These are phyloP conservation scores for Mortierella sp. DNA, from an alignment of 371 early-diverging fungal species.

Conservation along the genomic window DNA sequence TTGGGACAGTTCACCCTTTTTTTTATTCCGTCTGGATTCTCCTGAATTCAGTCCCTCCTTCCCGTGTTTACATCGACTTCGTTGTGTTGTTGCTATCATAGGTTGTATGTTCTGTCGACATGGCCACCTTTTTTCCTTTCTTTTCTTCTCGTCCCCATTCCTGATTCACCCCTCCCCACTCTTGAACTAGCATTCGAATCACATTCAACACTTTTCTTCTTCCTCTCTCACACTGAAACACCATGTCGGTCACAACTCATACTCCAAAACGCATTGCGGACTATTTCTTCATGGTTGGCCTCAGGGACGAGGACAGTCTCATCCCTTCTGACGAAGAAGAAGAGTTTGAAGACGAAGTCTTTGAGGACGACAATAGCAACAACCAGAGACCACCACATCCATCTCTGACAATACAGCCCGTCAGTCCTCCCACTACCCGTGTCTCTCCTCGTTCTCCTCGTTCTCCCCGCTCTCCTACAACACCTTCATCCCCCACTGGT, in stretches of 20 bases:
- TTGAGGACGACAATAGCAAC: neutral
- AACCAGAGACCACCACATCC: neutral
- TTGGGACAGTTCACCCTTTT: conserved; percentile 16
- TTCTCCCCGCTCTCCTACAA: neutral
- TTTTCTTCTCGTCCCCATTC: neutral
- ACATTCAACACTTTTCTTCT: neutral
- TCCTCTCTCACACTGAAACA: neutral
- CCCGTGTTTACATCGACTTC: conserved; percentile 18
- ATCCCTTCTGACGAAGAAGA: conserved; percentile 16
- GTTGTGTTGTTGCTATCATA: neutral
- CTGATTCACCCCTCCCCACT: neutral
- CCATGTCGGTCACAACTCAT: conserved; percentile 7
- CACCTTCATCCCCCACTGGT: neutral
- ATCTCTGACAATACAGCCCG: neutral
- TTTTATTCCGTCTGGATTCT: conserved; percentile 19
- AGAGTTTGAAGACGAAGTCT: neutral
- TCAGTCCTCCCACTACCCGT: conserved; percentile 2
- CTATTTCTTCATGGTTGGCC: conserved; percentile 48
- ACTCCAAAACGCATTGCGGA: conserved; percentile 41
- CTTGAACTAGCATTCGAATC: neutral
- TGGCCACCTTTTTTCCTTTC: neutral
- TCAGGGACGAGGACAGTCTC: conserved; percentile 40
- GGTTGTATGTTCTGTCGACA: conserved; percentile 6
- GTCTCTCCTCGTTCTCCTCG: neutral
- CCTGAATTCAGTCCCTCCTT: conserved; percentile 34